A percentile compares a stretch with the other conserved stretches of the same genome.
Evolutionary conservation across 2,329 filamentous ascomycete genomes (phyloP).

Genomic region (Colletotrichum phormii): DNA sequence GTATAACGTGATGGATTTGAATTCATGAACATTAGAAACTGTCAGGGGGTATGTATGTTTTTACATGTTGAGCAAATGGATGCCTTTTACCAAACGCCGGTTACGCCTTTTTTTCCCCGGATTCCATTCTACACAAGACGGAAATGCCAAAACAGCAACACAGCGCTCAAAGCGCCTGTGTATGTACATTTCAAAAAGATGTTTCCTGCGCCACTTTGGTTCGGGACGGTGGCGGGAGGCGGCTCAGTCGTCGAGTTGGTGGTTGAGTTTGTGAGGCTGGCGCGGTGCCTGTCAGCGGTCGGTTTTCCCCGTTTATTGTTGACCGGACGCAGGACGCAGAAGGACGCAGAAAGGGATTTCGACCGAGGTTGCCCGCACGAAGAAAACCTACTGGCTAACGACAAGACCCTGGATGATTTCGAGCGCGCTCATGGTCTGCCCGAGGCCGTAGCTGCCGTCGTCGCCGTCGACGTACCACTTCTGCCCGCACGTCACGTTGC

Average conservation of each 20-base stretch:
- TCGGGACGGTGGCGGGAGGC: background rate
- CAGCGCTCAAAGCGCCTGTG: background rate
- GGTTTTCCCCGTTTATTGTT: background rate
- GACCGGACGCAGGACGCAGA: background rate
- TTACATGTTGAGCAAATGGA: background rate
- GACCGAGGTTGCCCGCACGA: background rate
- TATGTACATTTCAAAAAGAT: background rate
- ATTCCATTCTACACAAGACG: background rate
- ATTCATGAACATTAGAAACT: background rate
- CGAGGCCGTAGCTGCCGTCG: slow-evolving; percentile 67
- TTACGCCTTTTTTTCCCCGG: background rate
- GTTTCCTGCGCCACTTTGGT: background rate
- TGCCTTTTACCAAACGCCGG: background rate
- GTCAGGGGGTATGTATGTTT: background rate
- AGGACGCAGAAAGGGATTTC: background rate
- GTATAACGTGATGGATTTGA: background rate
- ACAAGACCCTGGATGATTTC: slow-evolving; percentile 71
- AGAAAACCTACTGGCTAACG: slow-evolving; percentile 53
- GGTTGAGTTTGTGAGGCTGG: background rate
- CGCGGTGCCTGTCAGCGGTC: background rate
- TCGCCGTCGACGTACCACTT: slow-evolving; percentile 71
- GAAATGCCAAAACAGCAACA: background rate
- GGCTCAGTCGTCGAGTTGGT: background rate
- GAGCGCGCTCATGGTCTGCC: slow-evolving; percentile 74
- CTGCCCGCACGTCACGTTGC: slow-evolving; percentile 67